Conservation (phyloP, 2,329 filamentous ascomycete species). For the Lizonia empirigonia region DNA sequence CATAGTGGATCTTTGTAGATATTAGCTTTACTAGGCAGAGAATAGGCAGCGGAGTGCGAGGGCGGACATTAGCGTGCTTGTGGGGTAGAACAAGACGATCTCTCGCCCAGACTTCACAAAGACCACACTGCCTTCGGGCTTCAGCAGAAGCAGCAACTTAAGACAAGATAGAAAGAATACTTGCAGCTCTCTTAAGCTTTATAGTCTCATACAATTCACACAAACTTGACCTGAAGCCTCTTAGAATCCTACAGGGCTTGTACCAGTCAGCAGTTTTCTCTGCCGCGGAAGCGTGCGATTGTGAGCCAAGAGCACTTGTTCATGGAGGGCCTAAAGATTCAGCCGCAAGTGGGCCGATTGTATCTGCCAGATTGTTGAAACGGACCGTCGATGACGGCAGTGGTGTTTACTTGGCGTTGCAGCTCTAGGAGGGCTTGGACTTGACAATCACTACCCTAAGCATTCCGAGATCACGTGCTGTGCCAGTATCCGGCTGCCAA, state of each 20-base stretch:
- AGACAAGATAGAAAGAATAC: no score
- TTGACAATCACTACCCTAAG: slow-evolving; percentile 10
- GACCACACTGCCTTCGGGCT: no score
- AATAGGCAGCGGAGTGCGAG: slow-evolving; percentile 22
- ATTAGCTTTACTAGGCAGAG: slow-evolving; percentile 29
- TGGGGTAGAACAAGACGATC: no score
- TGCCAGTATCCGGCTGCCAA: slow-evolving; percentile 10
- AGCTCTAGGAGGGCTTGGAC: slow-evolving; percentile 18
- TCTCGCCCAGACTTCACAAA: no score
- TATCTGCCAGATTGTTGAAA: slow-evolving; percentile 1
- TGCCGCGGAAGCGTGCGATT: no score
- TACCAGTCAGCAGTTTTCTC: no score
- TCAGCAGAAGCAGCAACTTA: no score
- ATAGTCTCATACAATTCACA: no score
- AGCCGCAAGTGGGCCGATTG: slow-evolving; percentile 6
- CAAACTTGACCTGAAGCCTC: no score
- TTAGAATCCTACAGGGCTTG: no score
- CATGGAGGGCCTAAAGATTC: background rate
- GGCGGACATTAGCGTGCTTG: slow-evolving; percentile 14
- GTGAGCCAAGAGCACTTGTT: slow-evolving; percentile 20
- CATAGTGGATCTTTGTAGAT: slow-evolving; percentile 32
- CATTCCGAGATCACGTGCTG: slow-evolving; percentile 15
- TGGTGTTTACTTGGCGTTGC: slow-evolving; percentile 13
- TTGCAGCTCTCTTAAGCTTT: no score
- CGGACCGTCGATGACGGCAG: slow-evolving; percentile 14